Evolutionary conservation across 1,284 basidiomycete species (phyloP).

Genomic region (Moesziomyces globuligerus): DNA sequence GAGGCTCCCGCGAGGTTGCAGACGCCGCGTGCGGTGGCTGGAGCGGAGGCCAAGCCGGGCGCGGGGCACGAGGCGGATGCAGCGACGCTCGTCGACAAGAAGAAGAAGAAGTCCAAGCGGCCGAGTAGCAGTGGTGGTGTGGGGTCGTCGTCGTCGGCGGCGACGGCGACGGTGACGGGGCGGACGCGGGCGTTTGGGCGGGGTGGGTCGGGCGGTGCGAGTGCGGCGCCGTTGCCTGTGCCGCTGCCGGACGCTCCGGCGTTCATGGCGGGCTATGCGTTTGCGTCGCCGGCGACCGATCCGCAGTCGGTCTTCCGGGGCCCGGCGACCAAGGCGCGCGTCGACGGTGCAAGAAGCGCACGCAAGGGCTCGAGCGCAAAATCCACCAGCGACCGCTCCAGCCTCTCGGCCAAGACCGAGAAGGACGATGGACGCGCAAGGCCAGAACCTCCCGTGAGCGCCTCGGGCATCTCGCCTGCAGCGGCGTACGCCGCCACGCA

Average conservation of each 20-base stretch:
- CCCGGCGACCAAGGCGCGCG: constrained; percentile 14
- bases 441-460: too few relatives aligned
- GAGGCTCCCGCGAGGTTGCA: constrained; percentile 44
- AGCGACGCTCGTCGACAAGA: constrained; percentile 13
- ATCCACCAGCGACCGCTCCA: constrained; percentile 16
- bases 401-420: constrained; percentile 16
- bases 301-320: constrained; percentile 11
- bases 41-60: constrained; percentile 4
- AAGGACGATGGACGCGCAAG: constrained; percentile 8
- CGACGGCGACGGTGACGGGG: neutral
- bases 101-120: constrained; percentile 19
- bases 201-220: constrained; percentile 7
- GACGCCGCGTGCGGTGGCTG: constrained; percentile 21
- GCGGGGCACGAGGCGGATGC: neutral
- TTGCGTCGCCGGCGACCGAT: constrained; percentile 13
- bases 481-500: constrained; percentile 28
- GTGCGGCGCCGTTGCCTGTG: neutral
- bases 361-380: constrained; percentile 16
- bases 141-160: neutral
- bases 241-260: constrained; percentile 23
- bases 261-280: constrained; percentile 23
- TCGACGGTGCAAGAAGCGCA: constrained; percentile 11
- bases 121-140: constrained; percentile 36
- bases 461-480: constrained; percentile 20
- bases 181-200: constrained; percentile 17